Conservation (phyloP, 371 early-diverging fungal species). For the Mucor mucedo region DNA sequence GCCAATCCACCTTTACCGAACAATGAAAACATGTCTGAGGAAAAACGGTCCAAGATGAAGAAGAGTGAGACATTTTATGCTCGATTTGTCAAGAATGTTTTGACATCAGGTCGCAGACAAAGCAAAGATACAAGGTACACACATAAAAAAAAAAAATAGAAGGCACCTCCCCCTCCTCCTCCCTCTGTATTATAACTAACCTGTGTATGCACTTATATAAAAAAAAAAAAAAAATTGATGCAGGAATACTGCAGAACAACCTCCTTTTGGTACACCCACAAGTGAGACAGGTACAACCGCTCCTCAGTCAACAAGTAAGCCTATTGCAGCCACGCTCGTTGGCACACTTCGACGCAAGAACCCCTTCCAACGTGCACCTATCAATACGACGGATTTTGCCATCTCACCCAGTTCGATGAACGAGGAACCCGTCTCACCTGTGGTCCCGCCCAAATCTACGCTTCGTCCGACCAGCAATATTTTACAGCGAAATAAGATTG, state of each 20-base stretch:
- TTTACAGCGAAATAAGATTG: conserved; percentile 38
- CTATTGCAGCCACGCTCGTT: conserved; percentile 24
- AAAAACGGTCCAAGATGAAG: conserved; percentile 29
- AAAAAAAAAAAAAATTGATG: conserved; percentile 4
- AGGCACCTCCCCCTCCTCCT: not conserved
- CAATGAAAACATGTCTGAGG: not conserved
- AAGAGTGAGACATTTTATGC: conserved; percentile 52
- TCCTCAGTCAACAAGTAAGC: conserved; percentile 13
- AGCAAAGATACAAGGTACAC: conserved; percentile 26
- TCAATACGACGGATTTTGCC: conserved; percentile 26
- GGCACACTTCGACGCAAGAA: conserved; percentile 51
- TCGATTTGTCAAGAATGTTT: conserved; percentile 39
- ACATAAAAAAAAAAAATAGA: not conserved
- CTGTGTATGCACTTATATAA: too few relatives aligned
- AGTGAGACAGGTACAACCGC: not conserved
- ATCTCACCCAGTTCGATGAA: conserved; percentile 20
- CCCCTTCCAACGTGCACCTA: conserved; percentile 34
- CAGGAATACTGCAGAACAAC: conserved; percentile 12
- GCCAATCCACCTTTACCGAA: conserved; percentile 26
- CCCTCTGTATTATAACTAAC: too few relatives aligned
- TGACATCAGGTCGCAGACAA: conserved; percentile 31
- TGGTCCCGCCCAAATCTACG: conserved; percentile 34
- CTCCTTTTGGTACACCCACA: conserved; percentile 3
- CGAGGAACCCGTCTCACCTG: conserved; percentile 20
- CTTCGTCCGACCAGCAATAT: conserved; percentile 29